phyloP scores from a whole-genome alignment of 441 rosid species.

The Arabidopsis lyrata region DNA sequence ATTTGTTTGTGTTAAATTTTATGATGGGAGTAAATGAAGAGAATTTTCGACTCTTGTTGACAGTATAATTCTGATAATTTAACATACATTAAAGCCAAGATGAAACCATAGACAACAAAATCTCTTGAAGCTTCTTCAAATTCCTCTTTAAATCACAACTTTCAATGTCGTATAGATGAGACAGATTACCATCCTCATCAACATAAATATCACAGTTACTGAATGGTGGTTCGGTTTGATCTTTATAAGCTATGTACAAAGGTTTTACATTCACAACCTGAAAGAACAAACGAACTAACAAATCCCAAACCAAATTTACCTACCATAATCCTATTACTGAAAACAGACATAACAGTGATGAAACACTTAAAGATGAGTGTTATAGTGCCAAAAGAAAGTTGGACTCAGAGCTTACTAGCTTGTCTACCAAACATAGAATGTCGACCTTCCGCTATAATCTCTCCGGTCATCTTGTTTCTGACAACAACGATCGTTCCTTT shows the following conservation, averaged over 20 bases:
- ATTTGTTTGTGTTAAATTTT: background rate
- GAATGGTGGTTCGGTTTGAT: background rate
- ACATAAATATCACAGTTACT: background rate
- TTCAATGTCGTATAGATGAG: background rate
- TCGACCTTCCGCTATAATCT: slow-evolving; percentile 87
- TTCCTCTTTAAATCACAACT: no score
- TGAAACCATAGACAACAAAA: background rate
- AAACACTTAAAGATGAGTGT: background rate
- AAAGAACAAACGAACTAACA: background rate
- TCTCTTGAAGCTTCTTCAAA: no score
- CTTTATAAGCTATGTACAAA: slow-evolving; percentile 7
- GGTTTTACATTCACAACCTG: slow-evolving; percentile 8
- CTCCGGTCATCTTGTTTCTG: slow-evolving; percentile 74
- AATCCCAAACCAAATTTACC: background rate
- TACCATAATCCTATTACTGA: background rate
- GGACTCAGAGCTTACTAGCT: slow-evolving; percentile 64
- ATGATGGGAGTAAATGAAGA: background rate
- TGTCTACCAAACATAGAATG: slow-evolving; percentile 81
- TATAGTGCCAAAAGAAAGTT: slow-evolving; percentile 4
- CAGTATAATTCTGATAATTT: background rate
- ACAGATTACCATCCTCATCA: background rate
- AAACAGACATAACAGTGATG: background rate
- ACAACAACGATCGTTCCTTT: slow-evolving; percentile 69
- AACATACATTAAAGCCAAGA: background rate
- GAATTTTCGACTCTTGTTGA: background rate